Base-by-base conservation (phyloP, 2,329 filamentous ascomycete species). In the Seiridium unicorne region DNA sequence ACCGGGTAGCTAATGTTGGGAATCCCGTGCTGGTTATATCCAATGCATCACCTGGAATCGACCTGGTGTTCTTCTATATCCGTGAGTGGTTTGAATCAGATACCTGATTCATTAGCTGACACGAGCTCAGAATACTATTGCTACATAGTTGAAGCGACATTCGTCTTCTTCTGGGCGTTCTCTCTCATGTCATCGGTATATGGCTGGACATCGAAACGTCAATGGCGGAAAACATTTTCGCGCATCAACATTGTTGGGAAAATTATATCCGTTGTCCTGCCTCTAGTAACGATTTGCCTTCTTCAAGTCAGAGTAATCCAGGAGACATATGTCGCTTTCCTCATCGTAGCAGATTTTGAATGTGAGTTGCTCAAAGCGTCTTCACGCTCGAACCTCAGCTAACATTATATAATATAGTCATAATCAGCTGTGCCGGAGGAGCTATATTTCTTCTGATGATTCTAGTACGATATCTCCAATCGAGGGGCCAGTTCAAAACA, bases 391-490 rank as follows among this genome's bases (percentile, higher is more conserved):
- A 35, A 18, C 49, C 46, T 47, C 46, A 18, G 46, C 55, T 61
- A 55, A 51, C 44, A 13, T 1, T 18, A 1, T 5, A 5, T 5
- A 26, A 26, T 2, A 26, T 51, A 81, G 78, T 80, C 68, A 68
- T 76, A 36, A 57, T 71, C 8, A 75, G 74, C 61, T 68, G 79
- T 18, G 68, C 66, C 1, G 59, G 69, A 13, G 75, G 76, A 13
- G 69, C 68, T 13, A 48, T 76, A 4, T 67, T 79, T 5, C 71
- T 80, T 18, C 54, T 77, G 4, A 68, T 74, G 32, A 79, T 78
- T 42, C 66, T 80, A 3, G 70, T 65, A 51, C 77, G 74, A 66
- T 80, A 81, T 57, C 63, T 80, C 10, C 69, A 72, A 57, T 73
- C 75, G 11, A 70, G 75, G 18, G 64, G 71, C 26, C 66, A 75